Conservation (phyloP, 192 early-diverging fungal genomes). For the Coemansia sp. region DNA sequence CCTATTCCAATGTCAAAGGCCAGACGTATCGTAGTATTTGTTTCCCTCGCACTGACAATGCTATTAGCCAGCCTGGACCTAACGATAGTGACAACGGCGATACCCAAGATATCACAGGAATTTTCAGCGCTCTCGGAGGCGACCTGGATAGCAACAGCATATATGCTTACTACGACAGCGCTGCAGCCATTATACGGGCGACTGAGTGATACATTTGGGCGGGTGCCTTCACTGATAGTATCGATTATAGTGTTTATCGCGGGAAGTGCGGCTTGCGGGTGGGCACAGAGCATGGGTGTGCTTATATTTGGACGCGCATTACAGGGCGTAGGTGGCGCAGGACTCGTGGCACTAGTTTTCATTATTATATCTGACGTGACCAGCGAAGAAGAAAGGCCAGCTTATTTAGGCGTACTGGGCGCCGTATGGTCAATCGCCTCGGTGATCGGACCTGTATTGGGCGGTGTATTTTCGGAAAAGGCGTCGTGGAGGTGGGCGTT, state of each 20-base stretch:
- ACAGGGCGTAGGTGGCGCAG: constrained; percentile 69
- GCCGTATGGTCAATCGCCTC: constrained; percentile 65
- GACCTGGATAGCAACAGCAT: constrained; percentile 79
- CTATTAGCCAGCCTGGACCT: constrained; percentile 63
- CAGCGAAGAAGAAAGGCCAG: constrained; percentile 31
- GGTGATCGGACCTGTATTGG: constrained; percentile 68
- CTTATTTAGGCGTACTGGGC: constrained; percentile 53
- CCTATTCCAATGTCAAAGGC: constrained; percentile 18
- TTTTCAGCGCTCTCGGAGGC: constrained; percentile 62
- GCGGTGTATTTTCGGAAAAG: constrained; percentile 70
- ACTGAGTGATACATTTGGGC: constrained; percentile 84
- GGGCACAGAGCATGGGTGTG: constrained; percentile 62
- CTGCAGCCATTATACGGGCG: constrained; percentile 79
- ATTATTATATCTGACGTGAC: constrained; percentile 73
- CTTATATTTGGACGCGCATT: constrained; percentile 70
- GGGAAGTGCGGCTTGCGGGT: constrained; percentile 58
- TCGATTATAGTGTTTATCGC: constrained; percentile 59
- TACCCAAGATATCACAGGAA: constrained; percentile 61
- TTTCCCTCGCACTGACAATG: constrained; percentile 56
- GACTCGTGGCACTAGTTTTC: constrained; percentile 62
- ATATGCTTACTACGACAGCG: constrained; percentile 70
- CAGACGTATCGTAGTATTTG: constrained; percentile 35
- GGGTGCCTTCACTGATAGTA: constrained; percentile 59
- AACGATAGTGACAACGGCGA: constrained; percentile 66
- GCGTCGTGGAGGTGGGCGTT: constrained; percentile 73